Conservation (phyloP, 805 yeast species). For the Candida boidinii region DNA sequence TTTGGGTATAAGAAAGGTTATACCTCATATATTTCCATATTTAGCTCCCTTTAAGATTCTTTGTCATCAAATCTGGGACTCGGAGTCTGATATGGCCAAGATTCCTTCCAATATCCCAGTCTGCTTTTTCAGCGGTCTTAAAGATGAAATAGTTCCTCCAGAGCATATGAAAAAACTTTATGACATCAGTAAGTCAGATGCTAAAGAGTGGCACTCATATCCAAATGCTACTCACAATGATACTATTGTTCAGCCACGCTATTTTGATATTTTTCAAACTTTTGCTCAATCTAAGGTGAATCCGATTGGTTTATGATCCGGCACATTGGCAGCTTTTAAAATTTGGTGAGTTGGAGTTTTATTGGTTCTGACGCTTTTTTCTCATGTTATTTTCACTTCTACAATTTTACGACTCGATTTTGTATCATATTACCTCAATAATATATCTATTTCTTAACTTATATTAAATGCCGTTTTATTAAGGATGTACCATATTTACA, state of each 20-base stretch:
- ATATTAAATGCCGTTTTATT: too few species aligned
- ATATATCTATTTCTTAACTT: too few species aligned
- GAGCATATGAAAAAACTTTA: constrained; percentile 60
- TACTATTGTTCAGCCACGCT: constrained; percentile 63
- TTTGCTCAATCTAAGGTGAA: constrained; percentile 40
- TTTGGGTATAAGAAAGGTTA: constrained; percentile 58
- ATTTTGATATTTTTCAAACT: constrained; percentile 63
- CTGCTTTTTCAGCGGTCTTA: constrained; percentile 60
- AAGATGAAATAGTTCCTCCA: constrained; percentile 92
- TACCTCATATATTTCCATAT: constrained; percentile 68
- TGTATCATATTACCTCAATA: too few species aligned
- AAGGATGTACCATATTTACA: too few species aligned
- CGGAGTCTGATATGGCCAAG: constrained; percentile 47
- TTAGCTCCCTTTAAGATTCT: constrained; percentile 45
- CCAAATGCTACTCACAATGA: constrained; percentile 73
- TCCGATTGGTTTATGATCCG: too few species aligned
- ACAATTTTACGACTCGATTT: too few species aligned
- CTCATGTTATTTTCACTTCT: too few species aligned
- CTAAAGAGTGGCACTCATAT: constrained; percentile 47
- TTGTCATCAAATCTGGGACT: constrained; percentile 80
- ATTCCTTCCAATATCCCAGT: constrained; percentile 53
- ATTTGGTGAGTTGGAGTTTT: too few species aligned
- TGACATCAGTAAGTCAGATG: constrained; percentile 38
- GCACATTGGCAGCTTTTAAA: too few species aligned
- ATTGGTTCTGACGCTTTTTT: too few species aligned